A percentile compares a stretch with the other conserved stretches of the same genome.
These are phyloP conservation scores for Bodo saltans DNA, from an alignment of 78 protist genomes.

Conservation along the genomic window DNA sequence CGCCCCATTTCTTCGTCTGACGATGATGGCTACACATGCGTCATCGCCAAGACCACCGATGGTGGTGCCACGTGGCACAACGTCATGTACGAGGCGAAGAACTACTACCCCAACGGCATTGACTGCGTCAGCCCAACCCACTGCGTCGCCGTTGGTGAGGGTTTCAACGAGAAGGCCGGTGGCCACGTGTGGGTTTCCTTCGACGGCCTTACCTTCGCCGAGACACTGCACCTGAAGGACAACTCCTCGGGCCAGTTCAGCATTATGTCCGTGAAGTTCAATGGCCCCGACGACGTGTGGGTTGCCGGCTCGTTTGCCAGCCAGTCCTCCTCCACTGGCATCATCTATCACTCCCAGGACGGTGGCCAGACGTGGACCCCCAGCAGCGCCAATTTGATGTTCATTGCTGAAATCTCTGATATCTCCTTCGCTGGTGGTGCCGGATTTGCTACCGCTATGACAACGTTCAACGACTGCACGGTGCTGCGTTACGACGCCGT, in stretches of 20 bases:
- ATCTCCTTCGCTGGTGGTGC: not conserved
- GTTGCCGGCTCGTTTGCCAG: not conserved
- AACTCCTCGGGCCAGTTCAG: not conserved
- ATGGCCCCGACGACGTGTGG: slow-evolving; percentile 12
- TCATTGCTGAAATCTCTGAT: not conserved
- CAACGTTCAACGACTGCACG: slow-evolving; percentile 2
- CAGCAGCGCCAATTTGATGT: not conserved
- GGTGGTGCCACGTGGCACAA: slow-evolving; percentile 30
- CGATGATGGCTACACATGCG: slow-evolving; percentile 9
- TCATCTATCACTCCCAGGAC: slow-evolving; percentile 1
- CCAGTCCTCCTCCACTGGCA: not conserved
- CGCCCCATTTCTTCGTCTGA: too few relatives aligned
- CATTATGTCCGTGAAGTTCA: not conserved
- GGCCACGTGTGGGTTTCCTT: not conserved
- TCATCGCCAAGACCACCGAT: slow-evolving; percentile 30
- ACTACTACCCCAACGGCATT: slow-evolving; percentile 33
- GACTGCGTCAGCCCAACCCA: not conserved
- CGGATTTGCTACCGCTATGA: slow-evolving; percentile 10
- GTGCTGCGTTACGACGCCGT: not conserved
- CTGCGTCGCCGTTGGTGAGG: slow-evolving; percentile 31
- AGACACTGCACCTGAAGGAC: not conserved
- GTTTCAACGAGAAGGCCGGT: slow-evolving; percentile 7
- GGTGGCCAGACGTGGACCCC: slow-evolving; percentile 12
- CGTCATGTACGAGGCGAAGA: not conserved
- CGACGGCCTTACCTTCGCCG: not conserved